Evolutionary conservation across 2,329 filamentous ascomycete genomes (phyloP).

Genomic region (Claviceps fusiformis): DNA sequence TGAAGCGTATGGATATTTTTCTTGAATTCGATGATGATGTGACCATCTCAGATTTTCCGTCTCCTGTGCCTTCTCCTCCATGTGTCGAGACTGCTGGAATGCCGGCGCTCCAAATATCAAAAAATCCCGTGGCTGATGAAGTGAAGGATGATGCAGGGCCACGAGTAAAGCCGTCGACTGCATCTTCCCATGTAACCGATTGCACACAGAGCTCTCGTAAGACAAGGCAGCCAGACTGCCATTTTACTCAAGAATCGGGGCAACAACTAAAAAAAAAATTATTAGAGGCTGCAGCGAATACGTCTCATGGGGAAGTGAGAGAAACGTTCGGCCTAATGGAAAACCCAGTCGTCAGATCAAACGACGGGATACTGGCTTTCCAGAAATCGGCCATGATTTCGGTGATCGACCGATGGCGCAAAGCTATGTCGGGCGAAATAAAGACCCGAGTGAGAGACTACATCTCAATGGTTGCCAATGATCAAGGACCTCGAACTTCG

Average conservation of each 20-base stretch:
- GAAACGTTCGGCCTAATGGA: neutral
- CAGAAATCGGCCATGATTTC: constrained; percentile 6
- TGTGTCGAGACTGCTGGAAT: neutral
- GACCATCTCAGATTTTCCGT: constrained; percentile 2
- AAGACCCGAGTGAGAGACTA: neutral
- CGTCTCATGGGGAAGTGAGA: neutral
- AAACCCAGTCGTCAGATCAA: neutral
- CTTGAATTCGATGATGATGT: constrained; percentile 43
- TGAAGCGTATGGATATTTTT: constrained; percentile 57
- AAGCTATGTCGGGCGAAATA: neutral
- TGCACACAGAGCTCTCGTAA: neutral
- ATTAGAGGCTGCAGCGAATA: neutral
- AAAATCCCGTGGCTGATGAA: neutral
- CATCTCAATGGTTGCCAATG: neutral
- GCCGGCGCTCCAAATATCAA: neutral
- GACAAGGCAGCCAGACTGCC: neutral
- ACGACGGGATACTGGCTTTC: neutral
- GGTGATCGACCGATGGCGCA: constrained; percentile 11
- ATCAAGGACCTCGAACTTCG: neutral
- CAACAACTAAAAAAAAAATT: neutral
- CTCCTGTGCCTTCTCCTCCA: neutral
- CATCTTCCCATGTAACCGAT: neutral
- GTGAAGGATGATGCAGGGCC: neutral
- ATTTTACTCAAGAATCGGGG: neutral
- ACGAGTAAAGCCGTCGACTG: neutral